These are phyloP conservation scores for Otatea glauca DNA, from an alignment of 176 grass and related monocot genomes.

Conservation along the genomic window DNA sequence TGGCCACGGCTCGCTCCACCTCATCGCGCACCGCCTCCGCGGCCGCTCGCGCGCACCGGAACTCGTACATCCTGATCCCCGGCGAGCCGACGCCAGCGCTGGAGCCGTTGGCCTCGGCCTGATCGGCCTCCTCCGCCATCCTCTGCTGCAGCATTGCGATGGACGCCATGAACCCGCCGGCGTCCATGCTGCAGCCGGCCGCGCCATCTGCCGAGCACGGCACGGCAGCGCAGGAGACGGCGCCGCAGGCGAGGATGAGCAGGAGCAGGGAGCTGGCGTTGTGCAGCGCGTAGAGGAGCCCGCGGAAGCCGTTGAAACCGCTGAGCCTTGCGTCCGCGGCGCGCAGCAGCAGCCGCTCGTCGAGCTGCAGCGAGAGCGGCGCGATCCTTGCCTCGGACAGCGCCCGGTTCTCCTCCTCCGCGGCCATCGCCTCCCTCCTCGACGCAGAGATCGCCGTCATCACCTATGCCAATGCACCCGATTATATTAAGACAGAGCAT, in stretches of 20 bases:
- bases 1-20: slow-evolving; percentile 57
- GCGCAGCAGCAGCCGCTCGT: slow-evolving; percentile 58
- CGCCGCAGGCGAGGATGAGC: slow-evolving; percentile 64
- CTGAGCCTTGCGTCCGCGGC: slow-evolving; percentile 58
- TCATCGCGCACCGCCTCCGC: slow-evolving; percentile 71
- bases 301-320: slow-evolving; percentile 92
- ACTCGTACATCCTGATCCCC: slow-evolving; percentile 74
- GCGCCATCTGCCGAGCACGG: slow-evolving; percentile 2
- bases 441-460: slow-evolving; percentile 63
- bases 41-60: slow-evolving; percentile 57
- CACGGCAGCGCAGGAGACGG: slow-evolving; percentile 42
- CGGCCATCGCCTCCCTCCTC: slow-evolving; percentile 64
- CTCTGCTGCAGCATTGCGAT: slow-evolving; percentile 79
- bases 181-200: not conserved
- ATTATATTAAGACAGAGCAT: slow-evolving; percentile 3
- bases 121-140: slow-evolving; percentile 56
- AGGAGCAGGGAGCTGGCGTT: slow-evolving; percentile 91
- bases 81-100: not conserved
- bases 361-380: slow-evolving; percentile 68
- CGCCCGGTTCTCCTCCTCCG: slow-evolving; percentile 84
- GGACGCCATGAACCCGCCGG: slow-evolving; percentile 61
- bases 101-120: slow-evolving; percentile 22
- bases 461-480: slow-evolving; percentile 48
- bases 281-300: slow-evolving; percentile 75
- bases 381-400: slow-evolving; percentile 64